Evolutionary conservation across 306 rosid genomes (phyloP).

Genomic region (Trifolium subterraneum): DNA sequence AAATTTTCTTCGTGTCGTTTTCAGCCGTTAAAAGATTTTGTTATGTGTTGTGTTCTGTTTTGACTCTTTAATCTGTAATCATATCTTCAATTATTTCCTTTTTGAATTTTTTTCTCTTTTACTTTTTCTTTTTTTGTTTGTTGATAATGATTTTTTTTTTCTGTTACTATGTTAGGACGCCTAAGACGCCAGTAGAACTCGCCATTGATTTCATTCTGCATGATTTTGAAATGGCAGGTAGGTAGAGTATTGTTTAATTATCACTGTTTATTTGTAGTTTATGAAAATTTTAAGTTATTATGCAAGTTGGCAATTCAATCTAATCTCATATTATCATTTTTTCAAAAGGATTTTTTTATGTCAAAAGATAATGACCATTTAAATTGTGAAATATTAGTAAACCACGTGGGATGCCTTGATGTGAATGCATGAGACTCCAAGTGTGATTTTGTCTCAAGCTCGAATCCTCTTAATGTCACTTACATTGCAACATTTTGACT

Average conservation of each 20-base stretch:
- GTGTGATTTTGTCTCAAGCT: too few species aligned
- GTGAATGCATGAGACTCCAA: too few species aligned
- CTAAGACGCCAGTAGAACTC: conserved; percentile 76
- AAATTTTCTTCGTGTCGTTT: conserved; percentile 30
- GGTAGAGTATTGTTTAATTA: conserved; percentile 29
- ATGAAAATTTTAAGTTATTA: neutral
- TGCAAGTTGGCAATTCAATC: too few species aligned
- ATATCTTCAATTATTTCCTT: conserved; percentile 42
- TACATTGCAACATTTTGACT: too few species aligned
- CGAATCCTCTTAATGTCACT: too few species aligned
- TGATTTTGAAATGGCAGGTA: conserved; percentile 99
- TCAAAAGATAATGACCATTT: too few species aligned
- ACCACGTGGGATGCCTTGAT: too few species aligned
- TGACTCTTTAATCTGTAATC: conserved; percentile 12
- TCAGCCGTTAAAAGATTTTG: conserved; percentile 41
- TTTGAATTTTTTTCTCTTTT: conserved; percentile 4
- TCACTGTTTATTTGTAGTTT: conserved; percentile 12
- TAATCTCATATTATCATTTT: too few species aligned
- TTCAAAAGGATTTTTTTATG: too few species aligned
- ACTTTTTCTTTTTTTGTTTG: neutral
- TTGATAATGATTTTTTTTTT: conserved; percentile 6
- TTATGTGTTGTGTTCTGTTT: conserved; percentile 18
- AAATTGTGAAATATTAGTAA: too few species aligned
- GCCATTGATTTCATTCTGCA: conserved; percentile 92
- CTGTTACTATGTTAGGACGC: conserved; percentile 50